Base-by-base conservation (phyloP, 352 stramenopile genomes). In the Pythium aristosporum region DNA sequence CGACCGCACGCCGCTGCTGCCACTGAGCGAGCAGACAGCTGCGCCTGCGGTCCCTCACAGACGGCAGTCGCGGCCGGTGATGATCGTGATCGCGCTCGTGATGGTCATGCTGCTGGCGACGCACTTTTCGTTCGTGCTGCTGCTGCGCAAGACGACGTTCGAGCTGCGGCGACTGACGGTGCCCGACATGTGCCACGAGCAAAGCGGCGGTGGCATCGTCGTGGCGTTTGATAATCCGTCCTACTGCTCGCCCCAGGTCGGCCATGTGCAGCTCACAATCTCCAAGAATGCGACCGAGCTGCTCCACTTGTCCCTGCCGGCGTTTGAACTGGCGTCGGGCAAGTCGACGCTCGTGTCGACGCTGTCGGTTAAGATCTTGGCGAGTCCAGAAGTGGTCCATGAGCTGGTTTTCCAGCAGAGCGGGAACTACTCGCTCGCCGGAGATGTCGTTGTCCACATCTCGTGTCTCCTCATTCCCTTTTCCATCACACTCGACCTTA, bases 181-280 rank as follows among this genome's bases (percentile, higher is more conserved):
- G 11, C 82, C 85, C 2, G 85, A 94, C 23, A 54, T 94, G 49
- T 94, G 85, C 54, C 82, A 92, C 57, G 46, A 50, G 15, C 67
- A 68, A 15, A 85, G 77, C 20, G 54, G 73, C 6, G 85, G 83
- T 21, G 72, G 82, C 32, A 58, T 85, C 25, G 61, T 89, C 16
- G 23, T 94, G 37, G 64, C 79, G 57, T 80, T 91, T 57, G 62
- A 82, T 28, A 94, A 94, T 54, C 85, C 85, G 57, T 92, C 83
- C 34, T 92, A 90, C 53, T 94, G 85, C 63, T 75, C 77, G 32
- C 85, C 85, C 0, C 65, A 75, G 4, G 61, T 94, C 32, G 82
- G 83, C 0, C 74, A 80, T n/a, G 43, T 92, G 46, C 68, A 68
- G 30, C 61, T 91, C 36, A 77, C 63, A 8, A 77, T 94, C 39